phyloP scores from a whole-genome alignment of 495 filamentous ascomycete species.

The Tuber borchii region DNA sequence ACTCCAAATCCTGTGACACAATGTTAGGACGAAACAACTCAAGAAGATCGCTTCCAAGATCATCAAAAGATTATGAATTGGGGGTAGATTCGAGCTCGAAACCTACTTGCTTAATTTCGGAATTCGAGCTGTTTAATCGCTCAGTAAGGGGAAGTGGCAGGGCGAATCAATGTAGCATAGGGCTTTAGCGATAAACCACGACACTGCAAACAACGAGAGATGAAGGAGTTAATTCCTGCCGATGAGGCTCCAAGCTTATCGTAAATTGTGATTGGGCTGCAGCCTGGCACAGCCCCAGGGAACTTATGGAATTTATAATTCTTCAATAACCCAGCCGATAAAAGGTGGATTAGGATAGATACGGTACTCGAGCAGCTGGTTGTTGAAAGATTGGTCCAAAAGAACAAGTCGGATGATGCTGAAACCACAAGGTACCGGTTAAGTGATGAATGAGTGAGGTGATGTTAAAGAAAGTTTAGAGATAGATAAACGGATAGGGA shows the following conservation, averaged over 20 bases:
- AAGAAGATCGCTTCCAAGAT: neutral
- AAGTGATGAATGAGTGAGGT: neutral
- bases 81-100: neutral
- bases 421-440: neutral
- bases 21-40: neutral
- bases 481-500: neutral
- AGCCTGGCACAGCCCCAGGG: neutral
- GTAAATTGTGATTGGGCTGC: neutral
- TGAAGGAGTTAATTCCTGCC: constrained; percentile 1
- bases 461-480: neutral
- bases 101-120: neutral
- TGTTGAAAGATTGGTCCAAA: neutral
- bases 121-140: neutral
- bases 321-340: constrained; percentile 3
- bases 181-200: neutral
- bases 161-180: neutral
- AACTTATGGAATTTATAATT: neutral
- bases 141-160: neutral
- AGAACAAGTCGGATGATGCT: neutral
- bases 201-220: neutral
- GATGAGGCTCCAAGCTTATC: neutral
- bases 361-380: neutral
- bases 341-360: neutral
- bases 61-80: neutral
- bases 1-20: neutral